These are phyloP conservation scores for Fusarium globosum DNA, from an alignment of 2,329 filamentous ascomycete genomes.

Conservation along the genomic window DNA sequence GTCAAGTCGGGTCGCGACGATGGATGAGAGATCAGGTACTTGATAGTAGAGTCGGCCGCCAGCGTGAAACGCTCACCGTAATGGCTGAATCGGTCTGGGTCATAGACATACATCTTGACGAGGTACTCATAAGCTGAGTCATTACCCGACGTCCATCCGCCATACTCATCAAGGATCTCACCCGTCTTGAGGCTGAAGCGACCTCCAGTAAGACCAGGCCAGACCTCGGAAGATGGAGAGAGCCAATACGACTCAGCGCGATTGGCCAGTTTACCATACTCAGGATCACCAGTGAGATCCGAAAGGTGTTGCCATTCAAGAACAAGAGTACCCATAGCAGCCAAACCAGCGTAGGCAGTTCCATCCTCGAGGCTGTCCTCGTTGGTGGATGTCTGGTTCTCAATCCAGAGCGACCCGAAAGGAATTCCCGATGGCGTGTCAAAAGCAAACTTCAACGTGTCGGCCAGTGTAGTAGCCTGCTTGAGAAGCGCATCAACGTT, in stretches of 20 bases:
- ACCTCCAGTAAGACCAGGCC: slow-evolving; percentile 17
- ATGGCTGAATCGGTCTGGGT: slow-evolving; percentile 62
- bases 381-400: slow-evolving; percentile 3
- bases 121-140: slow-evolving; percentile 71
- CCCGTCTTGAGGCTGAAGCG: slow-evolving; percentile 11
- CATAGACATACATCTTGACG: slow-evolving; percentile 72
- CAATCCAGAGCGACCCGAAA: neutral
- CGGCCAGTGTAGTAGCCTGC: slow-evolving; percentile 73
- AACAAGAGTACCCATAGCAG: slow-evolving; percentile 13
- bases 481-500: slow-evolving; percentile 64
- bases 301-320: slow-evolving; percentile 24
- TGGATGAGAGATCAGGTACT: slow-evolving; percentile 58
- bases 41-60: slow-evolving; percentile 56
- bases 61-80: slow-evolving; percentile 56
- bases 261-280: slow-evolving; percentile 5
- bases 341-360: neutral
- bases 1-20: slow-evolving; percentile 77
- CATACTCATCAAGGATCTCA: slow-evolving; percentile 42
- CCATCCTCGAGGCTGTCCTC: neutral
- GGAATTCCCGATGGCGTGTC: slow-evolving; percentile 13
- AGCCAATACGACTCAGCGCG: slow-evolving; percentile 11
- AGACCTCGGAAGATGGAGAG: slow-evolving; percentile 13
- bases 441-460: slow-evolving; percentile 35
- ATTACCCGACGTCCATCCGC: slow-evolving; percentile 67
- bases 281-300: slow-evolving; percentile 7